phyloP scores from a whole-genome alignment of 371 early-diverging fungal species.

The Saksenaea oblongispora region DNA sequence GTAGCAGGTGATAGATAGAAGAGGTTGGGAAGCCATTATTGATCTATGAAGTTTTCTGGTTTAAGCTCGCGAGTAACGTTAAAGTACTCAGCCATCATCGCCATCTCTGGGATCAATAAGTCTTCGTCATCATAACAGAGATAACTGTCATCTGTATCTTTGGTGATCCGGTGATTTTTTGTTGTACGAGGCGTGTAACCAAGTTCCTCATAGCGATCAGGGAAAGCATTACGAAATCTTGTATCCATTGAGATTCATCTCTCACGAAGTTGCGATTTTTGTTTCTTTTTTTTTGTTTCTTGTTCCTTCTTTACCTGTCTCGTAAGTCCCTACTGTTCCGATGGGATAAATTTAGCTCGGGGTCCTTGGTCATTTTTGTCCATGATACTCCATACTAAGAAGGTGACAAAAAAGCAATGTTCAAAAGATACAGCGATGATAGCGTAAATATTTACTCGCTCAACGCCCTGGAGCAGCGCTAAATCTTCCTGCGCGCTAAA shows the following conservation, averaged over 20 bases:
- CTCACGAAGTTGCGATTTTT: neutral
- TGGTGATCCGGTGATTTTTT: neutral
- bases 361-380: conserved; percentile 15
- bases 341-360: conserved; percentile 14
- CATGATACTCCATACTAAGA: conserved; percentile 16
- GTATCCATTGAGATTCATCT: neutral
- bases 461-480: conserved; percentile 11
- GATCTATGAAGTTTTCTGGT: no score
- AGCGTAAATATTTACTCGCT: conserved; percentile 1
- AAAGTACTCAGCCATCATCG: neutral
- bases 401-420: neutral
- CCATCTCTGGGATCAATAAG: neutral
- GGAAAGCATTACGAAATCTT: conserved; percentile 8
- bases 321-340: conserved; percentile 11
- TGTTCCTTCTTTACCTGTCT: conserved; percentile 8
- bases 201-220: conserved; percentile 3
- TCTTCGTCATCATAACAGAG: neutral
- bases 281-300: neutral
- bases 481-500: conserved; percentile 13
- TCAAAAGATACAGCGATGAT: no score
- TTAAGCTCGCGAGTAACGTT: no score
- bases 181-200: conserved; percentile 4
- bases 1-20: no score
- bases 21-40: no score
- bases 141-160: neutral